phyloP scores from a whole-genome alignment of 2,329 filamentous ascomycete species.

The Aspergillus sp. region DNA sequence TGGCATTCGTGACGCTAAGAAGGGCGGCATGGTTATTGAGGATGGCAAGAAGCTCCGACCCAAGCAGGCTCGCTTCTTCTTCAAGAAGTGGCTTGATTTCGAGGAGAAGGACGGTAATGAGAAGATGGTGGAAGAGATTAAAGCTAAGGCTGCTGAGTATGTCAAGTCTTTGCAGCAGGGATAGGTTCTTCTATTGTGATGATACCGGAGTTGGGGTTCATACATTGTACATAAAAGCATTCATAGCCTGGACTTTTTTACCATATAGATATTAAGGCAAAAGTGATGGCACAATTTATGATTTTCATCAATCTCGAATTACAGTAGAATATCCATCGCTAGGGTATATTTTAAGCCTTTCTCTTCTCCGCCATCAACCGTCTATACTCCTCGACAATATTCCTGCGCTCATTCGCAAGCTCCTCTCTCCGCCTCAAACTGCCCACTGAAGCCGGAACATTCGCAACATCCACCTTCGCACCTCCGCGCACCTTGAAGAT shows the following conservation, averaged over 20 bases:
- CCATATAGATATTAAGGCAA: slow-evolving; percentile 15
- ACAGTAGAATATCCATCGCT: background rate
- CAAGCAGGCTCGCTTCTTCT: slow-evolving; percentile 82
- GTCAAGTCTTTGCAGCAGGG: slow-evolving; percentile 53
- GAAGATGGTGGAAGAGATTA: slow-evolving; percentile 72
- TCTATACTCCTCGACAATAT: slow-evolving; percentile 75
- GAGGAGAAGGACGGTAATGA: slow-evolving; percentile 74
- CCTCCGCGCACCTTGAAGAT: slow-evolving; percentile 69
- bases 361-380: slow-evolving; percentile 67
- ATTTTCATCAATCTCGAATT: background rate
- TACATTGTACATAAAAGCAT: slow-evolving; percentile 18
- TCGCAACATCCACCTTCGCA: slow-evolving; percentile 68
- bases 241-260: slow-evolving; percentile 12
- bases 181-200: slow-evolving; percentile 20
- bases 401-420: slow-evolving; percentile 68
- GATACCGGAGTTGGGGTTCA: slow-evolving; percentile 19
- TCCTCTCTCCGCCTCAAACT: slow-evolving; percentile 75
- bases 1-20: slow-evolving; percentile 48
- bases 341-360: slow-evolving; percentile 20
- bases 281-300: background rate
- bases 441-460: slow-evolving; percentile 71
- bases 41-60: slow-evolving; percentile 72
- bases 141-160: slow-evolving; percentile 72
- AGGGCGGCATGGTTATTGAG: slow-evolving; percentile 35
- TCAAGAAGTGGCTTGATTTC: slow-evolving; percentile 89